Base-by-base conservation (phyloP, 306 rosid species). In the Gleditsia sinensis region DNA sequence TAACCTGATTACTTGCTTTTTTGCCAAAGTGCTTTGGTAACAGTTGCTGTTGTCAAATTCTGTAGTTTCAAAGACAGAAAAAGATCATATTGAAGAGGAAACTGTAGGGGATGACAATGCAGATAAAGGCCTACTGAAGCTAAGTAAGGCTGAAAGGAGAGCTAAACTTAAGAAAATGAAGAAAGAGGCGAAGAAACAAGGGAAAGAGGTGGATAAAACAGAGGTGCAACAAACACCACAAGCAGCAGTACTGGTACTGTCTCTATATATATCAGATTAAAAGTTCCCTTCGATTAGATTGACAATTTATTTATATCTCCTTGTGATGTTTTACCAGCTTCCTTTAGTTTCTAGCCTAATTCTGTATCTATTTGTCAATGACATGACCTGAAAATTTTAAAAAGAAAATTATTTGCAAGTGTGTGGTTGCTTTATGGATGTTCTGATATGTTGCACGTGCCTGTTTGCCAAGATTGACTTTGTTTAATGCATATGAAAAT, bases 101-200 rank as follows among this genome's bases (percentile, higher is more conserved):
- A 45, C 71, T 56, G 78, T n/a, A 49, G 89, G 55, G 69, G 89
- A 80, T 34, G 76, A 68, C 40, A 51, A 78, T 34, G 82, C 5
- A 3, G 91, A 82, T 58, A 77, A 76, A 23, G 67, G 97, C 59
- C 14, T 88, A 25, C 69, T 86, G 75, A 92, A 85, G 90, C 66
- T 86, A 69, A 90, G 91, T 39, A 94, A 94, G 84, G 88, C 91
- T 33, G 99, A 92, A 74, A 90, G 69, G 87, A 87, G 96, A 76
- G 91, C 93, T 59, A 94, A 94, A 77, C 91, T 84, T 20, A 94
- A 94, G 76, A 92, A 90, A 83, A 51, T 62, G 65, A 87, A 30
- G 83, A 94, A 81, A 76, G 96, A 87, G 83, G 86, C 77, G 7
- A 94, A 88, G 67, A 92, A 94, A 40, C 92, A 84, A 77, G 96